Base-by-base conservation (phyloP, 768 basidiomycete genomes). In the Leccinum variicolor region DNA sequence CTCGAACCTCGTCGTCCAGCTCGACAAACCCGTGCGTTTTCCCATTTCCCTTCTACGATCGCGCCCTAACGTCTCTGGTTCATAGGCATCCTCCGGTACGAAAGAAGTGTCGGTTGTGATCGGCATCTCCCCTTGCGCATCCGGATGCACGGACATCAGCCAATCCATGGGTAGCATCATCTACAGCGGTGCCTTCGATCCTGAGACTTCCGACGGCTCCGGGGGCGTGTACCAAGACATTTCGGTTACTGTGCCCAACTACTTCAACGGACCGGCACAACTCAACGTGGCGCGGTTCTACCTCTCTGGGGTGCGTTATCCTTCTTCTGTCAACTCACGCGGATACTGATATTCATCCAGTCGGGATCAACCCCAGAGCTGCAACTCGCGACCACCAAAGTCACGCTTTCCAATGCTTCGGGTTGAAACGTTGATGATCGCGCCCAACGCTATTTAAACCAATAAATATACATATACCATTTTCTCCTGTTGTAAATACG, bases 11-110 rank as follows among this genome's bases (percentile, higher is more conserved):
- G 66, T 60, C 9, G 69, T 83, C 1, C 67, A 77, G 54, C 59
- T 83, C 9, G 74, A 76, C 49, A 70, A 71, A 54, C 72, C 73
- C 3, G 81, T 82, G 55, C 14, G 79, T 67, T 3, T 23, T n/a
- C 29, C 23, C 14, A 23, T 28, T 5, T 8, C 4, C n/a, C 39
- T n/a, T 10, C 17, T 4, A 41, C n/a, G 39, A n/a, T 41, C 13
- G n/a, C n/a, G 10, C 2, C n/a, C 6, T 8, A 41, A 41, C 9
- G 2, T 41, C 8, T 41, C n/a, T n/a, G 39, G n/a, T 41, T n/a
- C n/a, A 41, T 41, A 41, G 39, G 39, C 39, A 5, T 41, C 39
- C n/a, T 41, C 39, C 10, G 11, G 3, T 1, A 6, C 7, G 5
- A 2, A 31, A 3, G 64, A 64, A 21, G 15, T 66, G 6, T 26